A percentile compares a stretch with the other conserved stretches of the same genome.
These are phyloP conservation scores for Trapa bicornis DNA, from an alignment of 345 rosid genomes.

Conservation along the genomic window DNA sequence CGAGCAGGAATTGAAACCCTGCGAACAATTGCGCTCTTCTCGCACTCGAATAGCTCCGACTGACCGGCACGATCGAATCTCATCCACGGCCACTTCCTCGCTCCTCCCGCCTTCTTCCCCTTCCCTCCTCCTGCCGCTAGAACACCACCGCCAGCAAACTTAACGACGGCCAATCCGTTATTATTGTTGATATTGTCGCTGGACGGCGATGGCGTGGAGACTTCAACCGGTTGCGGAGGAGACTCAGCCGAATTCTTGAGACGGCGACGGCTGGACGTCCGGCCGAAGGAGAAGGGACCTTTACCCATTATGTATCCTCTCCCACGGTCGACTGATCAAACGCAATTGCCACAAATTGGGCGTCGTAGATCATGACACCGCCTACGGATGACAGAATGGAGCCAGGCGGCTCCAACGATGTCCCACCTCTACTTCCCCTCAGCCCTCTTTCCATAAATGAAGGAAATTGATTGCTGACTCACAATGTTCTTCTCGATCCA, in stretches of 20 bases:
- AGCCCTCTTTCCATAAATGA: slow-evolving; percentile 11
- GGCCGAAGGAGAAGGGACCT: slow-evolving; percentile 29
- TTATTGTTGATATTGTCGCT: neutral
- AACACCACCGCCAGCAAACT: slow-evolving; percentile 10
- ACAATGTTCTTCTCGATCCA: neutral
- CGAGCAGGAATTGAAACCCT: slow-evolving; percentile 72
- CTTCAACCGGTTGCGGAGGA: slow-evolving; percentile 4
- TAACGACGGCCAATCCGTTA: neutral
- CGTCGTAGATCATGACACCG: neutral
- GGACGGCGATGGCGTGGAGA: slow-evolving; percentile 3
- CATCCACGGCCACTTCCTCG: slow-evolving; percentile 44
- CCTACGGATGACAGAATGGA: neutral
- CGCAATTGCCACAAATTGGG: too few species aligned
- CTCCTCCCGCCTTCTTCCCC: neutral
- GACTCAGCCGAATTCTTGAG: slow-evolving; percentile 23
- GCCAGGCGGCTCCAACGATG: neutral
- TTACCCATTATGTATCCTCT: slow-evolving; percentile 30
- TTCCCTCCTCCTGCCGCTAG: slow-evolving; percentile 4
- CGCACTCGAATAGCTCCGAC: slow-evolving; percentile 73
- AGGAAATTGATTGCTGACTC: neutral
- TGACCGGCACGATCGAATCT: slow-evolving; percentile 60
- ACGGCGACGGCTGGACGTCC: slow-evolving; percentile 34
- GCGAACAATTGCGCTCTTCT: slow-evolving; percentile 62
- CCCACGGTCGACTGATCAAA: neutral
- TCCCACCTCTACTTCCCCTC: slow-evolving; percentile 1